Evolutionary conservation across 768 basidiomycete species (phyloP), one percentile per base, ranked within the genome.

Genomic region (Stropharia rugosoannulata): DNA sequence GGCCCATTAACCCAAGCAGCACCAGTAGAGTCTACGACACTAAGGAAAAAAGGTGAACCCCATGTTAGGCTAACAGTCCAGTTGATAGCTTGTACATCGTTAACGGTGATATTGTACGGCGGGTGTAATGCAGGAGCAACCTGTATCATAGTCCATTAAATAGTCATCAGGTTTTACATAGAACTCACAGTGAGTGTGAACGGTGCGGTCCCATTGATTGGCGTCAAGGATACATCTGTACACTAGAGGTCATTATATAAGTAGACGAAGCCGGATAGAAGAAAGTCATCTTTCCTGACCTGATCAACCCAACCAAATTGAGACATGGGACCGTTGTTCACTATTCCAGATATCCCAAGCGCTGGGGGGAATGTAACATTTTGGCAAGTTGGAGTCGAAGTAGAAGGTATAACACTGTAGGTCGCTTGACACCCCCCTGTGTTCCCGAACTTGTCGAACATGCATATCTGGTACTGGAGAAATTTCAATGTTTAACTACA

Each of bases 381-480:
- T 9, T 68, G 50, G 62, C 85, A 87, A 3, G 72, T 70, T 1
- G 79, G 72, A 3, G 72, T 69, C 5, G 70, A 61, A 7, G 70
- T 67, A 19, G 75, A 66, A 27, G 79, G 73, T 47, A 84, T 83
- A 46, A 86, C 75, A 0, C 83, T 82, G 61, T 83, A 84, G 0
- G 76, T 74, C 2, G 65, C 78, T 67, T 86, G 81, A 61, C 85
- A 86, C 9, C 85, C 85, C 16, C 85, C 85, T 1, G 82, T 76
- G 57, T 78, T 79, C 4, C 83, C 84, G 35, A 77, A 77, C 41
- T 66, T 75, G 59, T 84, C 85, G 55, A 83, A 82, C 83, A 87
- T 86, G 73, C 85, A 87, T 61, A 84, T 81, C 73, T 86, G 83
- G 65, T 84, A 87, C 80, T 83, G 63, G 27, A 52, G 8, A 19